Evolutionary conservation across 257 asterid genomes (phyloP).

Genomic region (Scutellaria galericulata): DNA sequence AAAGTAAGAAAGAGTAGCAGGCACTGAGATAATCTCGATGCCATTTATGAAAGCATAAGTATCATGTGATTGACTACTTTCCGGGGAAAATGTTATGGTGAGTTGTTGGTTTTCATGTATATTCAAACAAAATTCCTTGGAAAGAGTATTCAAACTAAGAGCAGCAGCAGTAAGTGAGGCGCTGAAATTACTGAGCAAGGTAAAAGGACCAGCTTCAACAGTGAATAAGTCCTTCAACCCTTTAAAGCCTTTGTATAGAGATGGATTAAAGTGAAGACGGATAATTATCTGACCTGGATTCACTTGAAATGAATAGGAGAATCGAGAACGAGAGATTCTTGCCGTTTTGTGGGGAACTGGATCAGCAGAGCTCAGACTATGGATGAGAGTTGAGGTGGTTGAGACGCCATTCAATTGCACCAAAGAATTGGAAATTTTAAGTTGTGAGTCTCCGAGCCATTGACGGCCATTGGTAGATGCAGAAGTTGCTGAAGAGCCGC

Average conservation of each 20-base stretch:
- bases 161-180: constrained; percentile 22
- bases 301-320: constrained; percentile 35
- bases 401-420: constrained; percentile 49
- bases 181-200: constrained; percentile 38
- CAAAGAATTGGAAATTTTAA: not conserved
- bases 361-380: constrained; percentile 18
- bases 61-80: not conserved
- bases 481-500: constrained; percentile 44
- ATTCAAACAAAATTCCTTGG: constrained; percentile 35
- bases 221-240: constrained; percentile 32
- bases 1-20: constrained; percentile 24
- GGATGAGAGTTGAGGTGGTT: constrained; percentile 34
- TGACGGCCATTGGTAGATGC: constrained; percentile 43
- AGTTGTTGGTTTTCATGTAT: constrained; percentile 32
- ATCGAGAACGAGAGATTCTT: constrained; percentile 38
- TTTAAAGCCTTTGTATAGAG: constrained; percentile 29
- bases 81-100: constrained; percentile 31
- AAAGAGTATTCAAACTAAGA: constrained; percentile 32
- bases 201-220: constrained; percentile 39
- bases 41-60: constrained; percentile 37
- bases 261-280: constrained; percentile 36
- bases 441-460: constrained; percentile 53
- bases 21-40: constrained; percentile 17
- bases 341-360: constrained; percentile 37
- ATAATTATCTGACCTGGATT: constrained; percentile 40